Base-by-base conservation (phyloP, 176 grass and related monocot species). In the Paspalum notatum region DNA sequence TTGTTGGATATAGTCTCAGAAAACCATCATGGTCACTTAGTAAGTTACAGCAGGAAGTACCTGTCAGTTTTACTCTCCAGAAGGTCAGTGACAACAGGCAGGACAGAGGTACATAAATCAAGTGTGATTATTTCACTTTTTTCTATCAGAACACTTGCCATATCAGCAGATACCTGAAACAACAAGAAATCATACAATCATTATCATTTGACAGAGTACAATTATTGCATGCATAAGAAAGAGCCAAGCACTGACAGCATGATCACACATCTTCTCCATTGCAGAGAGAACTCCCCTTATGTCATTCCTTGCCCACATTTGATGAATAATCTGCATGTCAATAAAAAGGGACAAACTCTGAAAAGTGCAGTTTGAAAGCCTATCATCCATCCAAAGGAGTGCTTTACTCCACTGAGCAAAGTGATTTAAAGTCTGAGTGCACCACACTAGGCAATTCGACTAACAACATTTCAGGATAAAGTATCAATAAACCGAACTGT, bases 31-130 rank as follows among this genome's bases (percentile, higher is more conserved):
- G 37, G 51, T 50, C 5, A 63, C 50, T 69, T 40, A 79, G 12
- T 71, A 42, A 87, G 26, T 25, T 40, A 9, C 7, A n/a, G 21
- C 20, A 76, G 22, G 21, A 20, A 76, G 22, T 89, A 99, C 97
- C 93, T 93, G 64, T 99, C 97, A 68, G 53, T 99, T 91, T 93
- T 95, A 89, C 97, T 99, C 63, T 95, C 92, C 67, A 99, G 72
- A 88, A 99, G 90, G 57, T 83, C 80, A 67, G 89, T 42, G 45
- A 87, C 84, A 67, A 90, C 86, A 77, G 90, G 97, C 66, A 99
- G 80, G 49, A 93, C 62, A 83, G 62, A 82, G 38, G 93, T 96
- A 86, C 88, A 96, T 79, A 99, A 88, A 90, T 99, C 97, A 46
- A 99, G 80, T 44, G 92, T 99, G 60, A 99, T 83, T 7, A 66